Evolutionary conservation across 768 basidiomycete genomes (phyloP).

Genomic region (Rhodotorula sphaerocarpa): DNA sequence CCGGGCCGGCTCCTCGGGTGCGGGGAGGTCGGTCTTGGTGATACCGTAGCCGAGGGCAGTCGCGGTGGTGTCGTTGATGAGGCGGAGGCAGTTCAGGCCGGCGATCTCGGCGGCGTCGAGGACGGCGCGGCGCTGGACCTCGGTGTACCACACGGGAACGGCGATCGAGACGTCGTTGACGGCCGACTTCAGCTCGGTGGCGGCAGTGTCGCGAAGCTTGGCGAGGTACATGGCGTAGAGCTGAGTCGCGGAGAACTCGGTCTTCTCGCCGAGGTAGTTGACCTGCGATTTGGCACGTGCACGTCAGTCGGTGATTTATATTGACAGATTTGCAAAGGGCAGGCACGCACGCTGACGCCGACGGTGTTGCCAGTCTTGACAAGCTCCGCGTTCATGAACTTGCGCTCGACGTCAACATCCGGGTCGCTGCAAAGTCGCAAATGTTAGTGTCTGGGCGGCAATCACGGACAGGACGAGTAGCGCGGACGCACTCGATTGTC

Average conservation of each 20-base stretch:
- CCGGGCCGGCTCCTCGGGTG: conserved; percentile 63
- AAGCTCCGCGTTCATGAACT: conserved; percentile 77
- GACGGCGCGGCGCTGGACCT: conserved; percentile 79
- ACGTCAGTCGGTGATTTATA: too few species aligned
- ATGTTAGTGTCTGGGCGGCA: too few species aligned
- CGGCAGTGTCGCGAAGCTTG: conserved; percentile 79
- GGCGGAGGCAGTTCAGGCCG: conserved; percentile 77
- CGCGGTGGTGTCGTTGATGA: conserved; percentile 96
- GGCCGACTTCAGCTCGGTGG: conserved; percentile 71
- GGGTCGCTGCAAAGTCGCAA: conserved; percentile 51
- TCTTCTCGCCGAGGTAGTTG: conserved; percentile 72
- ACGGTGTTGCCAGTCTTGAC: conserved; percentile 75
- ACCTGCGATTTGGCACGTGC: too few species aligned
- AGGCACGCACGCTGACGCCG: conserved; percentile 67
- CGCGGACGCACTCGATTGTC: conserved; percentile 46
- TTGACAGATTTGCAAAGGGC: not conserved
- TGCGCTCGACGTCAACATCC: conserved; percentile 79
- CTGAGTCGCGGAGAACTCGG: conserved; percentile 77
- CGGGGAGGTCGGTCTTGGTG: conserved; percentile 92
- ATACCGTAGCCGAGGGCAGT: conserved; percentile 95
- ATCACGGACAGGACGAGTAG: too few species aligned
- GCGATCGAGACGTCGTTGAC: conserved; percentile 91
- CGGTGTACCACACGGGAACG: conserved; percentile 94
- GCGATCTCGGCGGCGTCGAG: conserved; percentile 84
- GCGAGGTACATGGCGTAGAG: conserved; percentile 83